Percentiles rank a stretch among this genome's conserved stretches.
Conservation (phyloP, 106 monocot species). For the Gastrodia elata region DNA sequence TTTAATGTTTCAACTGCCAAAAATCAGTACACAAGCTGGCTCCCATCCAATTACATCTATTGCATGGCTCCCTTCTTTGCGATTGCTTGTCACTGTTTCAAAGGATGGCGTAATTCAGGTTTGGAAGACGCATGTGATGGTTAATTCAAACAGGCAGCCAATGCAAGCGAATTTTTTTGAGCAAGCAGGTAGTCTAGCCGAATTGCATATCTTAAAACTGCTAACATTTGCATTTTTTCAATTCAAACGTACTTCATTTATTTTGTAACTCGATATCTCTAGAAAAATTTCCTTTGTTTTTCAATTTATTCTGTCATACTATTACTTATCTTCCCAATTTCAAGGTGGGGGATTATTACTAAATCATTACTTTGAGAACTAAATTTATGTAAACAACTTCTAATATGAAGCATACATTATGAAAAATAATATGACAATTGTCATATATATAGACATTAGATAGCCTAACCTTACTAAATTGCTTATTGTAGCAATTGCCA, state of each 20-base stretch:
- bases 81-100: conserved; percentile 74
- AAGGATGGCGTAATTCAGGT: conserved; percentile 86
- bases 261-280: background rate
- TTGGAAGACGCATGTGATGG: conserved; percentile 78
- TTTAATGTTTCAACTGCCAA: conserved; percentile 15
- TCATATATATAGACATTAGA: too few species aligned
- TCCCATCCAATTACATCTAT: conserved; percentile 78
- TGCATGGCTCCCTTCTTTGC: conserved; percentile 72
- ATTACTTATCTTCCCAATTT: too few species aligned
- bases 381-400: background rate
- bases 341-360: background rate
- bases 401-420: background rate
- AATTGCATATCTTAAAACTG: background rate
- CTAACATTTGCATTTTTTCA: background rate
- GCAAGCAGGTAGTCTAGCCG: conserved; percentile 56
- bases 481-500: too few species aligned
- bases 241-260: background rate
- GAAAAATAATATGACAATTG: background rate
- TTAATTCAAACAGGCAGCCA: conserved; percentile 83
- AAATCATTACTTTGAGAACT: background rate
- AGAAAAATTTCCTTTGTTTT: background rate
- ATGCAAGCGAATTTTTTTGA: conserved; percentile 92
- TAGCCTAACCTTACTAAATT: too few species aligned
- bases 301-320: background rate
- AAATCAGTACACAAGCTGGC: conserved; percentile 72